Evolutionary conservation across 768 basidiomycete genomes (phyloP).

Genomic region (Terana coerulea): DNA sequence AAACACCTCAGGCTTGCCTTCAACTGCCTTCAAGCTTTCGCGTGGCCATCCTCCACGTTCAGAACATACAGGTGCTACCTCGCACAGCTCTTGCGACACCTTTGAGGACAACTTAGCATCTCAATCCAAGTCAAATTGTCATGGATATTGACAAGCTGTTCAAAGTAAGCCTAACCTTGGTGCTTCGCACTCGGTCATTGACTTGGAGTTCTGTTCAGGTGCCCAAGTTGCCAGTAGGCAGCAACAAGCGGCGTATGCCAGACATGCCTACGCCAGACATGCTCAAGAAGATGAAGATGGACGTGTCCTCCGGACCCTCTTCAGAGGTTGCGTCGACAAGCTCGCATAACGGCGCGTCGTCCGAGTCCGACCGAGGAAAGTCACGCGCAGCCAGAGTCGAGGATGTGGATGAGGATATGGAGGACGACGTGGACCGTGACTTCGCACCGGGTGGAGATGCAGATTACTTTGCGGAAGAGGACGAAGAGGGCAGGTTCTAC

Average conservation of each 20-base stretch:
- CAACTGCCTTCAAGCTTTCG: too few relatives aligned
- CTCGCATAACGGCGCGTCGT: slow-evolving; percentile 6
- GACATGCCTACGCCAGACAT: slow-evolving; percentile 78
- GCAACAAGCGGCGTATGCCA: slow-evolving; percentile 70
- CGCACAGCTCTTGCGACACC: too few relatives aligned
- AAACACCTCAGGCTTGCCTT: too few relatives aligned
- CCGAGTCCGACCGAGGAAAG: slow-evolving; percentile 25
- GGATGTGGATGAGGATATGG: slow-evolving; percentile 56
- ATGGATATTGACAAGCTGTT: too few relatives aligned
- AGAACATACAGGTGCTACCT: too few relatives aligned
- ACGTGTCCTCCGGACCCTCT: slow-evolving; percentile 23
- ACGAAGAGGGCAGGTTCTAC: slow-evolving; percentile 89
- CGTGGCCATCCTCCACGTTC: too few relatives aligned
- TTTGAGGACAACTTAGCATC: too few relatives aligned
- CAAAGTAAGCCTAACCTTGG: too few relatives aligned
- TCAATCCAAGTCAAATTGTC: too few relatives aligned
- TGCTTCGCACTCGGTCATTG: too few relatives aligned
- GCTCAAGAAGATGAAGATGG: slow-evolving; percentile 74
- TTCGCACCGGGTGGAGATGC: slow-evolving; percentile 87
- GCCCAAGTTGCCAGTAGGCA: slow-evolving; percentile 60
- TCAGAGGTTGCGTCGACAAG: slow-evolving; percentile 11
- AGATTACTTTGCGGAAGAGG: slow-evolving; percentile 88
- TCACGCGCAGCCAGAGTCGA: slow-evolving; percentile 51
- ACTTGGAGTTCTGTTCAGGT: too few relatives aligned
- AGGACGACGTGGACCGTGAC: slow-evolving; percentile 29